Evolutionary conservation across 176 grass and related monocot species (phyloP).

Genomic region (Pharus latifolius): DNA sequence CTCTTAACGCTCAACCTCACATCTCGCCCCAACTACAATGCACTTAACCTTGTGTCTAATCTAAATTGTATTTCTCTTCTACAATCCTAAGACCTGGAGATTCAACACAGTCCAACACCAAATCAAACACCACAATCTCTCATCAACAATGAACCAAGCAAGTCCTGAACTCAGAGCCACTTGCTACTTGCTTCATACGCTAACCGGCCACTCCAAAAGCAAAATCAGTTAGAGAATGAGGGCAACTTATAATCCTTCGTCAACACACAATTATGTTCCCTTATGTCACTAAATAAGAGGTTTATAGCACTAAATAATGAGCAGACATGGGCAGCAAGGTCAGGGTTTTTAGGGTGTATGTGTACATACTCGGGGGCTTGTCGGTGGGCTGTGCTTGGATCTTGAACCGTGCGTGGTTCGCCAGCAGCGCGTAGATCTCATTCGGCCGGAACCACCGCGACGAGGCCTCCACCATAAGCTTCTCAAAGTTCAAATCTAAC

Average conservation of each 20-base stretch:
- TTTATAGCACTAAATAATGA: slow-evolving; percentile 16
- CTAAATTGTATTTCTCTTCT: neutral
- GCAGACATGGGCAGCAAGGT: neutral
- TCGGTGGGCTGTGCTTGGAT: slow-evolving; percentile 63
- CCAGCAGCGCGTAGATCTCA: slow-evolving; percentile 80
- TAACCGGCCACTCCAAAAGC: neutral
- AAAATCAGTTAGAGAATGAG: neutral
- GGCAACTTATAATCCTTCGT: neutral
- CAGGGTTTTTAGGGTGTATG: slow-evolving; percentile 6
- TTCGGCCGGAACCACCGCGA: slow-evolving; percentile 80
- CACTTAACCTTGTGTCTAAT: neutral
- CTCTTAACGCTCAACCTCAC: neutral
- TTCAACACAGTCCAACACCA: neutral
- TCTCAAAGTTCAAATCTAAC: slow-evolving; percentile 70
- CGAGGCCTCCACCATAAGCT: slow-evolving; percentile 41
- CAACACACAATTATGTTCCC: neutral
- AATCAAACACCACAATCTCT: neutral
- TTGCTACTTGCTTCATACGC: neutral
- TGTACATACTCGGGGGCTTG: slow-evolving; percentile 54
- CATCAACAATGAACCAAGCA: slow-evolving; percentile 2
- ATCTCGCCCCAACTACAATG: no score
- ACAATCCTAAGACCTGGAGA: neutral
- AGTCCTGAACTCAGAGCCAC: neutral
- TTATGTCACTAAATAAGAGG: neutral
- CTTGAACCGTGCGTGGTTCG: slow-evolving; percentile 54